phyloP scores from a whole-genome alignment of 2,329 filamentous ascomycete genomes.

The Trichoderma oligosporum region DNA sequence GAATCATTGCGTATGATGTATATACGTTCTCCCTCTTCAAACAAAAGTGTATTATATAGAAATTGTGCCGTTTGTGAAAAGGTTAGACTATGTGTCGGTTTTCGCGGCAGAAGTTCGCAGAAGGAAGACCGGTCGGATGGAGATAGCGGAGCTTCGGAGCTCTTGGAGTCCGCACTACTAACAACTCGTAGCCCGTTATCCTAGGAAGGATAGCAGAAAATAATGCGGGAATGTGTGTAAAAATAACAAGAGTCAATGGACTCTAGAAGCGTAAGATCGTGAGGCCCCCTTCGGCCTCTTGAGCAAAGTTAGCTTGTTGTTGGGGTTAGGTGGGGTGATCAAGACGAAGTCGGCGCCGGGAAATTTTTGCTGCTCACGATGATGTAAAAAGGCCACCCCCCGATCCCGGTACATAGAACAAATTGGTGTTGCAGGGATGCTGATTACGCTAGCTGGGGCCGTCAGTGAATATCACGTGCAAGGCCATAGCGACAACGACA shows the following conservation, averaged over 20 bases:
- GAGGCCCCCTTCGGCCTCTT: neutral
- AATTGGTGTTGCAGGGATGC: constrained; percentile 8
- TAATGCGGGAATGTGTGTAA: neutral
- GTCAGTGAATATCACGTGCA: constrained; percentile 15
- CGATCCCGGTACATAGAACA: neutral
- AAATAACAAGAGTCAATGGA: neutral
- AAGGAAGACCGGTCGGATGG: constrained; percentile 10
- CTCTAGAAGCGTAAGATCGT: no score
- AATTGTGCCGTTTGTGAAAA: neutral
- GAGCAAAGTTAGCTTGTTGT: neutral
- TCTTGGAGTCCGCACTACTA: constrained; percentile 1
- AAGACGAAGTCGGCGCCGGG: neutral
- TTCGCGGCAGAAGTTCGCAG: constrained; percentile 14
- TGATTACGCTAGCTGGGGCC: no score
- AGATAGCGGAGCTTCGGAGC: constrained; percentile 20
- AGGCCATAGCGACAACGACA: neutral
- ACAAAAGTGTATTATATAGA: neutral
- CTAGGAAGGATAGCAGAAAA: neutral
- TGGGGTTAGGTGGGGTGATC: constrained; percentile 9
- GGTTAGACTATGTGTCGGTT: neutral
- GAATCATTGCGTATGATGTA: constrained; percentile 10
- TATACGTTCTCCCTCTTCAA: neutral
- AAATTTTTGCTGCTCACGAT: constrained; percentile 16
- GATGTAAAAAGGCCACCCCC: constrained; percentile 16
- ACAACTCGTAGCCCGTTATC: neutral